phyloP scores from a whole-genome alignment of 139 green algal species.

The Micractinium sp. region DNA sequence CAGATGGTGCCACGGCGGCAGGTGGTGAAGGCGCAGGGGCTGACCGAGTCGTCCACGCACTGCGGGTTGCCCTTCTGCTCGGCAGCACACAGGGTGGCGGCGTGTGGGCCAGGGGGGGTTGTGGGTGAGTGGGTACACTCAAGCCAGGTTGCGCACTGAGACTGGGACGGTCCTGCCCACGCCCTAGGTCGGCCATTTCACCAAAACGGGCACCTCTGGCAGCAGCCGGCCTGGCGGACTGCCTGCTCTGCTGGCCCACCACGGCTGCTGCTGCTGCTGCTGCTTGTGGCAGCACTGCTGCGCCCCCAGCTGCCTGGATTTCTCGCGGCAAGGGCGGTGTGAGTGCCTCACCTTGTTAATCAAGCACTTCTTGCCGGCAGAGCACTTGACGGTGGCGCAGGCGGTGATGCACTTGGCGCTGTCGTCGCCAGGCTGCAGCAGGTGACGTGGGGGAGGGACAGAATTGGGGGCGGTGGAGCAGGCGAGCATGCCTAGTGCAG shows the following conservation, averaged over 20 bases:
- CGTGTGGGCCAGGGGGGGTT: neutral
- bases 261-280: neutral
- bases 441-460: neutral
- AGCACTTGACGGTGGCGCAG: neutral
- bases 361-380: neutral
- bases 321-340: too few species aligned
- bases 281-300: neutral
- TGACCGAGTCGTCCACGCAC: neutral
- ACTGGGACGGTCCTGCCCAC: too few species aligned
- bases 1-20: neutral
- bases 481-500: too few species aligned
- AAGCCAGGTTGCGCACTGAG: too few species aligned
- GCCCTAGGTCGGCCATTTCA: too few species aligned
- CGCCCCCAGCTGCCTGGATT: too few species aligned
- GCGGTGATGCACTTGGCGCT: neutral
- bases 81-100: neutral
- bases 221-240: too few species aligned
- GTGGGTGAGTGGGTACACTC: neutral
- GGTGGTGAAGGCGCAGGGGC: neutral
- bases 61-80: neutral
- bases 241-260: too few species aligned
- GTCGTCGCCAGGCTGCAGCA: neutral
- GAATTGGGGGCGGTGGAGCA: neutral
- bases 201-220: too few species aligned
- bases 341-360: neutral